These are phyloP conservation scores for Trametes pubescens DNA, from an alignment of 1,284 basidiomycete species.

Conservation along the genomic window DNA sequence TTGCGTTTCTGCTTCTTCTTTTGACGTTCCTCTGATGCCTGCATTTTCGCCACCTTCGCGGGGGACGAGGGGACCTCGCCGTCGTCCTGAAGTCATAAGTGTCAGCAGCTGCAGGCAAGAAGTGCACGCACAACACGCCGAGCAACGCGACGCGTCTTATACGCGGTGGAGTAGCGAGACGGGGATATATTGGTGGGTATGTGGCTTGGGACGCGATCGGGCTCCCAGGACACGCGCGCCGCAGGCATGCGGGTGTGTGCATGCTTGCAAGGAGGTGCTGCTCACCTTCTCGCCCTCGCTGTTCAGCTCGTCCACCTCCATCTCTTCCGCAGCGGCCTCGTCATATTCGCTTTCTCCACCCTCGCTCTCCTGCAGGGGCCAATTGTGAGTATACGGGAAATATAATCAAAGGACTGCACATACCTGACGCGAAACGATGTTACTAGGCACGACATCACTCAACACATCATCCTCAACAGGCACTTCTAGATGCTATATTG, in stretches of 20 bases:
- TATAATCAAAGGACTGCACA: conserved; percentile 24
- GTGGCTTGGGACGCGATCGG: conserved; percentile 13
- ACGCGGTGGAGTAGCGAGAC: background rate
- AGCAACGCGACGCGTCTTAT: conserved; percentile 22
- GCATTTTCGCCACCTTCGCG: conserved; percentile 48
- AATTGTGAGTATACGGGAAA: conserved; percentile 2
- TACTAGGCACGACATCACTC: conserved; percentile 83
- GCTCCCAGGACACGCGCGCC: conserved; percentile 18
- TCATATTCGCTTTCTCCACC: conserved; percentile 72
- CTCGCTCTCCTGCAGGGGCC: conserved; percentile 65
- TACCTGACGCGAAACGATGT: conserved; percentile 84
- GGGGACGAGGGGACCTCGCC: conserved; percentile 46
- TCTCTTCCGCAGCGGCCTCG: conserved; percentile 47
- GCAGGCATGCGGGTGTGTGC: conserved; percentile 23
- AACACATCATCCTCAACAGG: conserved; percentile 76
- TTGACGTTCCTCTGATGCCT: conserved; percentile 50
- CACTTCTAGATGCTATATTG: conserved; percentile 29
- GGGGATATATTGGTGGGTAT: too few relatives aligned
- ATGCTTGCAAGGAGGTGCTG: conserved; percentile 9
- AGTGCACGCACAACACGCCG: background rate
- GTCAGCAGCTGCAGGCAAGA: background rate
- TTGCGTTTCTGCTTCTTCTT: conserved; percentile 72
- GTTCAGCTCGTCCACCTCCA: conserved; percentile 71
- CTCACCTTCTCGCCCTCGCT: conserved; percentile 62
- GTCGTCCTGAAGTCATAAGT: conserved; percentile 34